Percentiles rank a stretch among this genome's conserved stretches.
phyloP scores from a whole-genome alignment of 495 filamentous ascomycete genomes.

The Aspergillus nanangensis region DNA sequence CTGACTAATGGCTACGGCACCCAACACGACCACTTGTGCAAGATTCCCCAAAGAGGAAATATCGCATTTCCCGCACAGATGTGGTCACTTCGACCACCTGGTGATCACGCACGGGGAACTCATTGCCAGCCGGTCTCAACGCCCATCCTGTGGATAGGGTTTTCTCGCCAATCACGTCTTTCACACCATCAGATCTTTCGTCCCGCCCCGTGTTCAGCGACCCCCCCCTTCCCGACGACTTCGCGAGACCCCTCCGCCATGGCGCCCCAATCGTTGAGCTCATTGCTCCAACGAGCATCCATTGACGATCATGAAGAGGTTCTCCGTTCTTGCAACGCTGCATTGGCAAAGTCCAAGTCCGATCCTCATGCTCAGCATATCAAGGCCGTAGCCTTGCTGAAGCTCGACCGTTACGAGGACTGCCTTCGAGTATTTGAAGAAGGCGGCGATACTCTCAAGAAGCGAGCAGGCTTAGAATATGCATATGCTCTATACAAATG shows the following conservation, averaged over 20 bases:
- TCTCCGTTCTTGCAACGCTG: constrained; percentile 64
- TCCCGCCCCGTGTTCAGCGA: too few species aligned
- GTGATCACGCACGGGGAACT: not conserved
- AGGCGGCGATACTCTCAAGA: constrained; percentile 62
- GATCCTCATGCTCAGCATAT: constrained; percentile 69
- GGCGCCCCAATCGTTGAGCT: constrained; percentile 48
- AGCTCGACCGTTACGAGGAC: constrained; percentile 92
- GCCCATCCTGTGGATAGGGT: not conserved
- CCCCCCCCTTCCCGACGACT: not conserved
- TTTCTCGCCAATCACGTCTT: constrained; percentile 1
- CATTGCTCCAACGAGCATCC: constrained; percentile 51
- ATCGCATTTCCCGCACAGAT: constrained; percentile 16
- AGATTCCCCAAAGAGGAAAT: constrained; percentile 20
- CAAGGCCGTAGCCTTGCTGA: constrained; percentile 80
- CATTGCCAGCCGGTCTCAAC: not conserved
- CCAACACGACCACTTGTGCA: constrained; percentile 8
- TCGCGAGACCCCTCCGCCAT: constrained; percentile 18
- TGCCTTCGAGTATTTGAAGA: constrained; percentile 72
- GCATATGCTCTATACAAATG: constrained; percentile 91
- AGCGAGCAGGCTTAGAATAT: constrained; percentile 67
- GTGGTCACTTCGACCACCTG: constrained; percentile 6
- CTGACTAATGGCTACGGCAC: constrained; percentile 5
- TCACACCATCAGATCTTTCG: too few species aligned
- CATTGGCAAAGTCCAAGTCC: constrained; percentile 57
- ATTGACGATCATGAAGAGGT: constrained; percentile 76